Evolutionary conservation across 768 basidiomycete genomes (phyloP), one percentile per base, ranked within the genome.

Genomic region (Termitomyces sp.): DNA sequence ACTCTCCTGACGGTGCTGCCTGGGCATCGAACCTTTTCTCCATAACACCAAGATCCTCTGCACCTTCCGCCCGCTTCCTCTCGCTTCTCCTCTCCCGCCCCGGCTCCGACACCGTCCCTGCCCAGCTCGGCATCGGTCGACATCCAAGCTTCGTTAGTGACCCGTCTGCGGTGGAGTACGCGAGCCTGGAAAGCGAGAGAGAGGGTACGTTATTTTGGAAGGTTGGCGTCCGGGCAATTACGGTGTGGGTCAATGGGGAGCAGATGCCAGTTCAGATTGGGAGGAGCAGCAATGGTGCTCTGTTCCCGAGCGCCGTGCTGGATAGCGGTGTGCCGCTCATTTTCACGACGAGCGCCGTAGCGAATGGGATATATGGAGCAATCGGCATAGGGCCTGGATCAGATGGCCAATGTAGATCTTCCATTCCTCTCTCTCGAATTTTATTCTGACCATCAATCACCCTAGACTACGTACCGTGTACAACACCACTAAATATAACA

Each of bases 311-410:
- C 43, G 89, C 87, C 4, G 78, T 90, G n/a, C 65, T 92, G 34
- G 90, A 92, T 66, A 82, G 85, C 0, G 90, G 90, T 0, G 77
- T 84, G 0, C 87, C 90, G 0, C 56, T 79, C 14, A 90, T 92
- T 49, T 66, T 92, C 0, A 80, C 88, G 6, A 82, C 84, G 0
- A 70, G 74, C 4, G 53, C 63, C 3, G 75, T 92, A 19, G 87
- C 90, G 16, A 86, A 92, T 61, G 89, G 77, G 6, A 87, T 92
- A 19, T 92, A 92, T 57, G 90, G 90, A 9, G 86, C 89, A 4
- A 71, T 90, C 52, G 87, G 84, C 1, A 73, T 91, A 27, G 63
- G 68, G 21, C 86, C 88, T 8, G 79, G 73, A 0, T 55, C 72
- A 1, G 85, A 89, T 59, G 86, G 88, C 19, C 75, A 80, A 48